These are phyloP conservation scores for Leishmania braziliensis DNA, from an alignment of 208 protist species.

Conservation along the genomic window DNA sequence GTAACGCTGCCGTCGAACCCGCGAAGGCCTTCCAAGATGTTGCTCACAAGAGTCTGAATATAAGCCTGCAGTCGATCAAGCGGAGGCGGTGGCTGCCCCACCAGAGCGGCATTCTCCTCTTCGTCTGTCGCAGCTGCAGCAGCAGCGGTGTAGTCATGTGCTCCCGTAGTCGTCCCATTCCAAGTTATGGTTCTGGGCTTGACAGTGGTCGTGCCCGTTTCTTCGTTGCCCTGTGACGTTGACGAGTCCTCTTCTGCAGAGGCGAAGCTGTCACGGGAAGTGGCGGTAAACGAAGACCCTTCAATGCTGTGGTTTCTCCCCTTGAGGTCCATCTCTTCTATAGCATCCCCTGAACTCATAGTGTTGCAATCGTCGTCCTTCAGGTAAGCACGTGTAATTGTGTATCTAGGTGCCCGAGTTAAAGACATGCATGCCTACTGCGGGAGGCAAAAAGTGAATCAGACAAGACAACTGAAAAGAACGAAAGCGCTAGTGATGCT, in stretches of 20 bases:
- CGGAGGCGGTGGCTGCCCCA: conserved; percentile 3
- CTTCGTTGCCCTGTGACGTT: not conserved
- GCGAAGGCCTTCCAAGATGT: conserved; percentile 28
- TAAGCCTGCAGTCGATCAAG: conserved; percentile 17
- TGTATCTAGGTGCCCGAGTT: not conserved
- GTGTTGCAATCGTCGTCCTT: not conserved
- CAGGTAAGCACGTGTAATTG: not conserved
- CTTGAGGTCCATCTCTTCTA: conserved; percentile 2
- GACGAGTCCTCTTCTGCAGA: conserved; percentile 11
- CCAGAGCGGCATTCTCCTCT: conserved; percentile 3
- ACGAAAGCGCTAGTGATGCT: not conserved
- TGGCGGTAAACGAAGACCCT: conserved; percentile 2
- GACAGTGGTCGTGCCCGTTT: not conserved
- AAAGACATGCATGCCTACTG: not conserved
- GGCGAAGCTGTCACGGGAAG: conserved; percentile 9
- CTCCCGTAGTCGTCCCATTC: conserved; percentile 4
- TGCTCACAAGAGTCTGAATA: conserved; percentile 22
- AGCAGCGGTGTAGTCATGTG: not conserved
- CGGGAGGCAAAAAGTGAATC: not conserved
- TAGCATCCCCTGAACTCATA: not conserved
- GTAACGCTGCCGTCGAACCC: conserved; percentile 34
- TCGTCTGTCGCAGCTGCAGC: conserved; percentile 2
- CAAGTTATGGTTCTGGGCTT: conserved; percentile 12
- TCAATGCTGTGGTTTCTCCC: not conserved
- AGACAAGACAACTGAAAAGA: not conserved